Evolutionary conservation across 2,329 filamentous ascomycete genomes (phyloP), one percentile per base, ranked within the genome.

Genomic region (Talaromyces piceae): DNA sequence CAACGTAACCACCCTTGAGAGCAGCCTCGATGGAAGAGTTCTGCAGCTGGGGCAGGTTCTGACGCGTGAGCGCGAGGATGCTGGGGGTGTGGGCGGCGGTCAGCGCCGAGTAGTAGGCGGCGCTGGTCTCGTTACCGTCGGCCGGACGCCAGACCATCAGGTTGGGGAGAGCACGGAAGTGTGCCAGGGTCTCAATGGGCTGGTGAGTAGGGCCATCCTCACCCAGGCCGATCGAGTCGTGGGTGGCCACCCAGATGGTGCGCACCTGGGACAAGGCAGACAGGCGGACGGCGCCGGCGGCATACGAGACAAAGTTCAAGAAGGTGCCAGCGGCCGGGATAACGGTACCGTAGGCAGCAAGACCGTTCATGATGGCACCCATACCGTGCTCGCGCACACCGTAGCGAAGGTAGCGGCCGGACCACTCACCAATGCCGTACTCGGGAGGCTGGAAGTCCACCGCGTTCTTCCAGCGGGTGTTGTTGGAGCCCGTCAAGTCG

Each of bases 81-180:
- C 84, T 89, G 59, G 93, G 93, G 31, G 91, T 96, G 73, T 85
- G 78, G 77, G 89, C 88, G 65, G 88, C 86, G 60, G 88, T 95
- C 61, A 98, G 78, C 46, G 91, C 88, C 66, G 95, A 80, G 77
- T 97, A 97, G 83, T 97, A 98, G 61, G 93, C 91, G 66, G 90
- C 91, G 68, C 88, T 94, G 64, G 87, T 93, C 87, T 98, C 93
- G 79, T 97, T 97, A 67, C 91, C 91, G 67, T 97, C 93, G 64
- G 93, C 91, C 61, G 93, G 93, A 69, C 93, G 91, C 93, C 93
- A 97, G 65, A 97, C 91, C 88, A 97, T 95, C 80, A 87, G 88
- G 86, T 98, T 98, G 68, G 93, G 93, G 63, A 97, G 83, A 59
- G 93, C 93, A 72, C 93, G 91, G 89, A 97, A 97, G 77, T 97